Conservation (phyloP, 2,329 filamentous ascomycete genomes). For the Pseudogymnoascus sp. region DNA sequence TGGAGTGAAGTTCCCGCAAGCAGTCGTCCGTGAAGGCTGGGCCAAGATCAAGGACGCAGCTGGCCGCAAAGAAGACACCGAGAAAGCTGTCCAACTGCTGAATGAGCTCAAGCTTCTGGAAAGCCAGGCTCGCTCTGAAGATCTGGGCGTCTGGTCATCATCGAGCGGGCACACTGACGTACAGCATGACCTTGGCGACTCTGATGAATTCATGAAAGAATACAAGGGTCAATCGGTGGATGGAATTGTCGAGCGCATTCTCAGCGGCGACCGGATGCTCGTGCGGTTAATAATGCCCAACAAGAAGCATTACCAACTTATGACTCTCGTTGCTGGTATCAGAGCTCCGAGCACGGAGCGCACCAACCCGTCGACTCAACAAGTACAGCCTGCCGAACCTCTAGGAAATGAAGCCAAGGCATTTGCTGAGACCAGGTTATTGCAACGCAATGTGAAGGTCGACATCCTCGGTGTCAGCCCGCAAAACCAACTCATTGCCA, state of each 20-base stretch:
- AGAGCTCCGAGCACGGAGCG: slow-evolving; percentile 85
- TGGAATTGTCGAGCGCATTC: slow-evolving; percentile 80
- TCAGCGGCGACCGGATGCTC: slow-evolving; percentile 85
- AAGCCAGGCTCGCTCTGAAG: slow-evolving; percentile 66
- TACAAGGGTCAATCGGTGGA: slow-evolving; percentile 83
- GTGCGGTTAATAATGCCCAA: slow-evolving; percentile 73
- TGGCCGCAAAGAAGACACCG: slow-evolving; percentile 80
- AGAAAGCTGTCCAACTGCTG: slow-evolving; percentile 63
- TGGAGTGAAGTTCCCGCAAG: slow-evolving; percentile 71
- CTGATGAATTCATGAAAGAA: slow-evolving; percentile 67
- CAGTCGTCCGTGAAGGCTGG: slow-evolving; percentile 82
- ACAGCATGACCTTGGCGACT: slow-evolving; percentile 71
- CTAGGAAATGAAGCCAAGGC: slow-evolving; percentile 81
- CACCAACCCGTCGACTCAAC: slow-evolving; percentile 58
- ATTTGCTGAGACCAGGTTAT: slow-evolving; percentile 77
- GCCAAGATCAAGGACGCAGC: slow-evolving; percentile 90
- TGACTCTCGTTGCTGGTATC: slow-evolving; percentile 83
- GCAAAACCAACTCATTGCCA: slow-evolving; percentile 84
- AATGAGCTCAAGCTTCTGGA: slow-evolving; percentile 74
- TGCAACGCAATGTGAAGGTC: slow-evolving; percentile 79
- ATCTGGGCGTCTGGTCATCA: slow-evolving; percentile 73
- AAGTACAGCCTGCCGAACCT: slow-evolving; percentile 78
- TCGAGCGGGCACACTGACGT: slow-evolving; percentile 62
- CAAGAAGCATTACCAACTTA: slow-evolving; percentile 73
- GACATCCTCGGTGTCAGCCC: slow-evolving; percentile 80